Percentiles rank a stretch among this genome's conserved stretches.
These are phyloP conservation scores for Rhododendron ovatum DNA, from an alignment of 148 eudicot genomes.

Conservation along the genomic window DNA sequence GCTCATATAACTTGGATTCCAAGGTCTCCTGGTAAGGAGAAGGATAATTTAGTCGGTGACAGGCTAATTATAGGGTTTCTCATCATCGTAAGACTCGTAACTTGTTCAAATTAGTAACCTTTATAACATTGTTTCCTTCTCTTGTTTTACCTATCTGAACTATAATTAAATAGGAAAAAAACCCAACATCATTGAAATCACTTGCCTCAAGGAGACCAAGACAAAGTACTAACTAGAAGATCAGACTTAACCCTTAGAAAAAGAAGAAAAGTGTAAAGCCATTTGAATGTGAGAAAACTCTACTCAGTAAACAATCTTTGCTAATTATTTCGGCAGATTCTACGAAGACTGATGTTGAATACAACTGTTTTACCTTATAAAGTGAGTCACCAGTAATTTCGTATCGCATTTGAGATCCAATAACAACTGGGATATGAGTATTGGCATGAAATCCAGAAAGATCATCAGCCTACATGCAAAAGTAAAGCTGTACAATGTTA, in stretches of 20 bases:
- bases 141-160: neutral
- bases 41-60: neutral
- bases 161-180: neutral
- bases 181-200: neutral
- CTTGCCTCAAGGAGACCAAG: neutral
- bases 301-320: neutral
- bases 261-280: neutral
- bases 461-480: slow-evolving; percentile 58
- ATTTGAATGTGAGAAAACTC: neutral
- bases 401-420: slow-evolving; percentile 91
- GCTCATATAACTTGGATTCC: neutral
- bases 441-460: slow-evolving; percentile 78
- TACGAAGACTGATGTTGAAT: neutral
- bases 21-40: neutral
- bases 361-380: slow-evolving; percentile 45
- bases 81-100: neutral
- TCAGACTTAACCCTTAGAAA: neutral
- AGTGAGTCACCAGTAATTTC: slow-evolving; percentile 87
- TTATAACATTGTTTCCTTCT: neutral
- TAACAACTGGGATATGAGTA: slow-evolving; percentile 85
- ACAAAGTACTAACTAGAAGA: neutral
- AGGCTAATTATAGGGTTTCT: neutral
- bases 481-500: neutral
- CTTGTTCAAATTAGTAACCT: neutral
- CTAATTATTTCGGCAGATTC: neutral